phyloP scores from a whole-genome alignment of 106 monocot genomes.

The Apostasia shenzhenica region DNA sequence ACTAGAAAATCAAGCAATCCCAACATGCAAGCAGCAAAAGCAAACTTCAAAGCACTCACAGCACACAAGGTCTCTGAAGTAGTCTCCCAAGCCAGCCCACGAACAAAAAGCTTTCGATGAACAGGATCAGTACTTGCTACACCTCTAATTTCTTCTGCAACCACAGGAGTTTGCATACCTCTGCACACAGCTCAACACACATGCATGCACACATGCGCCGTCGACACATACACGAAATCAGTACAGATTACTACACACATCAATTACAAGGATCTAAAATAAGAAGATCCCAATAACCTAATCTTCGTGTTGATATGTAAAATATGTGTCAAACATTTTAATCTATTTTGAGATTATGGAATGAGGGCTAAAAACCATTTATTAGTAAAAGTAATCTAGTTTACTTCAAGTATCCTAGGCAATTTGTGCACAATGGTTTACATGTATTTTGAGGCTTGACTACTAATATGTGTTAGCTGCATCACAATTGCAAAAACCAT shows the following conservation, averaged over 20 bases:
- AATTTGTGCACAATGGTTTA: no score
- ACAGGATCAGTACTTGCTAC: slow-evolving; percentile 50
- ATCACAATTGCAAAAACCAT: no score
- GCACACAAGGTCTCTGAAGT: slow-evolving; percentile 63
- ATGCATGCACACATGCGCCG: slow-evolving; percentile 28
- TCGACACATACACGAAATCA: slow-evolving; percentile 9
- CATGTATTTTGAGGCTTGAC: no score
- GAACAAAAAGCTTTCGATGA: slow-evolving; percentile 61
- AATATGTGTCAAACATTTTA: no score
- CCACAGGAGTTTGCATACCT: slow-evolving; percentile 35
- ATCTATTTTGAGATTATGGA: no score
- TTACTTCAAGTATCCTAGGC: no score
- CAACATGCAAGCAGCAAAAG: slow-evolving; percentile 28
- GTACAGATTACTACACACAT: background rate
- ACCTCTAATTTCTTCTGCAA: slow-evolving; percentile 62
- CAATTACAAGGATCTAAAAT: background rate
- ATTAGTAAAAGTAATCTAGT: no score
- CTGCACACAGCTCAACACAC: slow-evolving; percentile 36
- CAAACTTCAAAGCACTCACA: slow-evolving; percentile 58
- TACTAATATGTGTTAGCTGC: no score
- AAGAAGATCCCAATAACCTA: background rate
- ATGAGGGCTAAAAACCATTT: no score
- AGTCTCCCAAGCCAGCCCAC: slow-evolving; percentile 58
- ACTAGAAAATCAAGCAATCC: slow-evolving; percentile 19
- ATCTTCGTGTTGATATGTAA: no score